Base-by-base conservation (phyloP, 1,284 basidiomycete species). In the Ceratobasidium sp. region DNA sequence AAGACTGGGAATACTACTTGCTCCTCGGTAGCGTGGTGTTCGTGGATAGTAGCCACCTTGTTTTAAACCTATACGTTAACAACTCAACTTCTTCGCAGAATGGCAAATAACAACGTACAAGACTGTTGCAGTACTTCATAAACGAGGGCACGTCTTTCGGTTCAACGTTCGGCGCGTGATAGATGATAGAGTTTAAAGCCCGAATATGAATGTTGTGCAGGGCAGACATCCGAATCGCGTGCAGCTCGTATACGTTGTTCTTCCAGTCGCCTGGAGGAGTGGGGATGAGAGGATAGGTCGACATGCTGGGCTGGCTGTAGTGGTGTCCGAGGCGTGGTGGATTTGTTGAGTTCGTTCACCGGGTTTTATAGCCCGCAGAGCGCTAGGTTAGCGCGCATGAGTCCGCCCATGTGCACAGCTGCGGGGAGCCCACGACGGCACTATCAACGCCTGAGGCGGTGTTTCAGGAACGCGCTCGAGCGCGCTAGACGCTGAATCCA, bases 161-260 rank as follows among this genome's bases (percentile, higher is more conserved):
- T 12, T 13, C 13, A 7, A 75, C 26, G 5, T 75, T 75, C 1
- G 71, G 71, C 20, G 60, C 71, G 40, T 76, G 72, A 49, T 76
- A 66, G 18, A 76, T 76, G 33, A 76, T 76, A 3, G 72, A 61
- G 51, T 76, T 76, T 39, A 76, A 76, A 15, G 72, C 33, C 6
- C 72, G 72, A 26, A 76, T 76, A 3, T 66, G n/a, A 26, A 76
- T 66, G 33, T 76, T 76, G 33, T 76, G 72, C 18, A 76, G 1
- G n/a, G 60, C 60, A 3, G 72, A 60, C 72, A 76, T 76, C 18
- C 72, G 60, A 39, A 76, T 76, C 1, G 72, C 60, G 20, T 76
- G 72, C 39, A 76, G 2, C 3, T 76, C 72, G 33, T 66, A 56
- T 1, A 76, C 2, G 40, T 23, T 60, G 9, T 64, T 66, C 40